phyloP scores from a whole-genome alignment of 129 eudicot genomes.

The Saussurea involucrata region DNA sequence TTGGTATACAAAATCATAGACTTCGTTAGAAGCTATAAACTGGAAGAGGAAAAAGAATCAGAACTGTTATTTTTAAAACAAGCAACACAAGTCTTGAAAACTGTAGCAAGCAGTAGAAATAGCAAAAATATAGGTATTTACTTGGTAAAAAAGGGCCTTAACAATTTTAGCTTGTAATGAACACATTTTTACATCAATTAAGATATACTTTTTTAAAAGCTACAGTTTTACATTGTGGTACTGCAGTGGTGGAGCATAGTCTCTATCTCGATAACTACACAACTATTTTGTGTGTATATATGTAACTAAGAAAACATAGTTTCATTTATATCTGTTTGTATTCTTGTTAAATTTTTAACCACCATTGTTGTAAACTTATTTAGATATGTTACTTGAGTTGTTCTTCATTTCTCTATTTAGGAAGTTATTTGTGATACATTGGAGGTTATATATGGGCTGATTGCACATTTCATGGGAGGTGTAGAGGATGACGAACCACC shows the following conservation, averaged over 20 bases:
- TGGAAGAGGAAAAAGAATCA: background rate
- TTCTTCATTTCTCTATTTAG: slow-evolving; percentile 6
- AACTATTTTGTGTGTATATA: background rate
- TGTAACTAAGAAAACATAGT: background rate
- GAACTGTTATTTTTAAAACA: background rate
- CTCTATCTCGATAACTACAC: background rate
- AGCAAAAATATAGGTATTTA: no score
- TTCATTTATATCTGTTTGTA: background rate
- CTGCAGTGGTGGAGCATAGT: background rate
- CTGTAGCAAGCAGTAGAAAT: background rate
- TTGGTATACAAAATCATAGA: background rate
- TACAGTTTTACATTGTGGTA: no score
- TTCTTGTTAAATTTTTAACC: background rate
- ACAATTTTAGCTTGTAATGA: no score
- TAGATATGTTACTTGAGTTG: background rate
- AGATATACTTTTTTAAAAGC: no score
- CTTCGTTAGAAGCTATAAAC: background rate
- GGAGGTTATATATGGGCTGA: slow-evolving; percentile 78
- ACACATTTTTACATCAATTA: no score
- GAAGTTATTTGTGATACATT: slow-evolving; percentile 19
- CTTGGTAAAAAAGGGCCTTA: no score
- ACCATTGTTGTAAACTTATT: background rate
- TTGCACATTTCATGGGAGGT: slow-evolving; percentile 95
- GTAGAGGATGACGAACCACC: slow-evolving; percentile 91
- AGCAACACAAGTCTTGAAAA: background rate